Conservation (phyloP, 1,284 basidiomycete genomes). For the Rhodotorula sp. region DNA sequence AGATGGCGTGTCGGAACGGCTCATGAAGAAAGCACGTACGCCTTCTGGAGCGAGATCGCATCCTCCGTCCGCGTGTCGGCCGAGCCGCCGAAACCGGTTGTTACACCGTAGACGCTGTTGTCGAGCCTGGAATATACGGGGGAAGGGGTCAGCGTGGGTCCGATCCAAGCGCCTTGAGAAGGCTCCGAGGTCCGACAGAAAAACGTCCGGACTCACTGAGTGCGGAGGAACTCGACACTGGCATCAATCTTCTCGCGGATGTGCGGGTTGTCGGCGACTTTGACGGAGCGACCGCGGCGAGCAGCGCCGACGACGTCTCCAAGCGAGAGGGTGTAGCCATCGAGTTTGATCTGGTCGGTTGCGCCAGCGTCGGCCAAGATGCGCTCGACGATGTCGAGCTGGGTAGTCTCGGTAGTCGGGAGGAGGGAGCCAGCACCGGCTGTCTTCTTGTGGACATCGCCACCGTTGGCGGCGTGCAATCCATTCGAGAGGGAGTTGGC, state of each 20-base stretch:
- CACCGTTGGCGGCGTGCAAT: neutral
- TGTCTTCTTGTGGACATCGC: neutral
- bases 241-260: slow-evolving; percentile 66
- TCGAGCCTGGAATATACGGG: slow-evolving; percentile 47
- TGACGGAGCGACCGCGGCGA: slow-evolving; percentile 60
- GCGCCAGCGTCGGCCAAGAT: slow-evolving; percentile 12
- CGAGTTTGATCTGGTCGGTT: slow-evolving; percentile 57
- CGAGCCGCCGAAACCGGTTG: slow-evolving; percentile 74
- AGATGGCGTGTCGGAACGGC: slow-evolving; percentile 49
- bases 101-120: slow-evolving; percentile 74
- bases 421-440: neutral
- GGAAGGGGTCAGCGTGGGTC: neutral
- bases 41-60: slow-evolving; percentile 55
- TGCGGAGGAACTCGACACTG: slow-evolving; percentile 42
- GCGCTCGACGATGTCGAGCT: slow-evolving; percentile 4
- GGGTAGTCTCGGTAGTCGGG: neutral
- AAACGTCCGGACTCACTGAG: slow-evolving; percentile 24
- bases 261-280: slow-evolving; percentile 51
- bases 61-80: slow-evolving; percentile 71
- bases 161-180: neutral
- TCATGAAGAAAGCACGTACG: slow-evolving; percentile 61
- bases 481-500: neutral
- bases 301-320: slow-evolving; percentile 70
- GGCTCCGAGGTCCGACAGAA: neutral
- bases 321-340: slow-evolving; percentile 69